A percentile compares a stretch with the other conserved stretches of the same genome.
phyloP scores from a whole-genome alignment of 345 rosid species.

The Mercurialis annua region DNA sequence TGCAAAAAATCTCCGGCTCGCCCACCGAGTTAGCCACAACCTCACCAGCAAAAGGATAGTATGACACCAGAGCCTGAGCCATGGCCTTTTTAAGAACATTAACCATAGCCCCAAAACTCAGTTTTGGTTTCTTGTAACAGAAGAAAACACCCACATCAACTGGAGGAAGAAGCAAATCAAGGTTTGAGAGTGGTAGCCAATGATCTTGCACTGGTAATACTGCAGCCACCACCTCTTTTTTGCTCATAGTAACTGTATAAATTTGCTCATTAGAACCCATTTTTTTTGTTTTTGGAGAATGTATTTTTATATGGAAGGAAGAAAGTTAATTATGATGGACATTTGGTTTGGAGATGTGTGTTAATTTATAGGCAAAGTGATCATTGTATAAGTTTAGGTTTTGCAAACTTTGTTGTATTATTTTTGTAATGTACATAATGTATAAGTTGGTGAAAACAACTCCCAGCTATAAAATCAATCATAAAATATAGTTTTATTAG shows the following conservation, averaged over 20 bases:
- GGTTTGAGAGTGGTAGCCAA: conserved; percentile 84
- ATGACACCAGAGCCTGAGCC: conserved; percentile 60
- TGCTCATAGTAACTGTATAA: conserved; percentile 28
- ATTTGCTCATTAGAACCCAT: conserved; percentile 9
- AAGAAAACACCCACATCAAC: conserved; percentile 60
- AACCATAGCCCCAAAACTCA: conserved; percentile 27
- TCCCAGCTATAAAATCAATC: too few relatives aligned
- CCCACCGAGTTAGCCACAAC: conserved; percentile 51
- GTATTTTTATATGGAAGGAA: too few relatives aligned
- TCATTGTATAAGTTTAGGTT: too few relatives aligned
- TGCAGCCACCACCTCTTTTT: conserved; percentile 60
- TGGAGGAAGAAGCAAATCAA: conserved; percentile 78
- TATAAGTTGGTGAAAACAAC: too few relatives aligned
- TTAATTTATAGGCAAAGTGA: background rate
- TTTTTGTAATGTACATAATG: too few relatives aligned
- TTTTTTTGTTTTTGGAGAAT: background rate
- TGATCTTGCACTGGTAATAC: conserved; percentile 64
- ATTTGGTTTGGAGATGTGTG: too few relatives aligned
- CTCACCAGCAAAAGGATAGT: conserved; percentile 73
- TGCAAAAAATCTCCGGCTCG: conserved; percentile 82
- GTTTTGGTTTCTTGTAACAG: conserved; percentile 44
- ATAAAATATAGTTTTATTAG: too few relatives aligned
- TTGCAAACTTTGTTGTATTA: too few relatives aligned
- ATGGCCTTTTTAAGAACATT: conserved; percentile 50
- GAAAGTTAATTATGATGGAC: too few relatives aligned